Evolutionary conservation across 805 yeast genomes (phyloP).

Genomic region (Schizosaccharomyces osmophilus): DNA sequence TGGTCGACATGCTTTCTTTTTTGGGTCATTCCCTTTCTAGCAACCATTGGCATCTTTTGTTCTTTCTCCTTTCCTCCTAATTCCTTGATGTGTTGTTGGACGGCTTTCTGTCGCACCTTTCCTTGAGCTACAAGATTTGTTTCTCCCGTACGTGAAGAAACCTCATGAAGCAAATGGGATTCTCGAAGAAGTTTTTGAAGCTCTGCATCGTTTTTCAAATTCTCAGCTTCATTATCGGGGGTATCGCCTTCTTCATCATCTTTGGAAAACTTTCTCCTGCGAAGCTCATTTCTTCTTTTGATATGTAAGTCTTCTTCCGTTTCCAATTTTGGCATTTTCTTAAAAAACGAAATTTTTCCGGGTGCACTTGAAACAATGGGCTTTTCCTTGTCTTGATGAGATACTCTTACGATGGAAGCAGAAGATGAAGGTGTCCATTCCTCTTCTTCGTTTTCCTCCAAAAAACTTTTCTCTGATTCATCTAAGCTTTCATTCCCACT

Average conservation of each 20-base stretch:
- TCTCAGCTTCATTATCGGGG: slow-evolving; percentile 18
- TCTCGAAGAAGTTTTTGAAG: slow-evolving; percentile 42
- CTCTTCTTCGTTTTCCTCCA: slow-evolving; percentile 3
- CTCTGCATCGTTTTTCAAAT: slow-evolving; percentile 41
- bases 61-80: not conserved
- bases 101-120: not conserved
- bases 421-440: not conserved
- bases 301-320: not conserved
- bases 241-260: not conserved
- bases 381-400: not conserved
- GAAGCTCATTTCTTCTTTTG: not conserved
- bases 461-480: not conserved
- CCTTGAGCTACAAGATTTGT: not conserved
- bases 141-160: slow-evolving; percentile 3
- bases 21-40: not conserved
- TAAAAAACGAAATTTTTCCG: not conserved
- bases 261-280: not conserved
- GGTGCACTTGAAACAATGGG: not conserved
- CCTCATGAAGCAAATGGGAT: slow-evolving; percentile 31
- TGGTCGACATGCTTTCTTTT: not conserved
- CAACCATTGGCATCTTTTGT: slow-evolving; percentile 1
- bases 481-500: not conserved
- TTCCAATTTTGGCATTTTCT: not conserved
- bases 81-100: not conserved
- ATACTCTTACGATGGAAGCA: not conserved